Percentiles rank a stretch among this genome's conserved stretches.
Evolutionary conservation across 2,329 filamentous ascomycete genomes (phyloP).

Genomic region (Thielaviopsis musarum): DNA sequence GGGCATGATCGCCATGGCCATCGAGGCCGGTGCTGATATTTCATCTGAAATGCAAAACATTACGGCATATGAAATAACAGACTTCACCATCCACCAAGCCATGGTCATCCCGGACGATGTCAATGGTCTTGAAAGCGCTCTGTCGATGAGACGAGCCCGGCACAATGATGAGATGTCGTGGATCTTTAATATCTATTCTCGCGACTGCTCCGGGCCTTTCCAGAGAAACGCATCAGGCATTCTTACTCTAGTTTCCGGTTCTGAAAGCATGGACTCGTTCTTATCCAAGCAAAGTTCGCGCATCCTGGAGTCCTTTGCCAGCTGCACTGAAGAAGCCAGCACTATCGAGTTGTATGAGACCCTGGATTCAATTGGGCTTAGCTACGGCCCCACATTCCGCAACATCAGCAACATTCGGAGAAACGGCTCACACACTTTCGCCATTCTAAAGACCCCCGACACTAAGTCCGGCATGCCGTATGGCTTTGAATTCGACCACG

Average conservation of each 20-base stretch:
- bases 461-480: slow-evolving; percentile 36
- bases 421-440: slow-evolving; percentile 20
- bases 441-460: slow-evolving; percentile 28
- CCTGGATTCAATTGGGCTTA: slow-evolving; percentile 33
- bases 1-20: slow-evolving; percentile 31
- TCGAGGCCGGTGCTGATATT: slow-evolving; percentile 30
- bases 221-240: slow-evolving; percentile 23
- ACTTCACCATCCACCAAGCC: slow-evolving; percentile 31
- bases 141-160: slow-evolving; percentile 24
- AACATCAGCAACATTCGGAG: slow-evolving; percentile 24
- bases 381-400: slow-evolving; percentile 33
- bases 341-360: slow-evolving; percentile 26
- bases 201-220: slow-evolving; percentile 19
- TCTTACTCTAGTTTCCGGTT: slow-evolving; percentile 3
- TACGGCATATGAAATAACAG: slow-evolving; percentile 24
- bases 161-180: slow-evolving; percentile 14
- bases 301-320: neutral
- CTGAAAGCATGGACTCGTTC: neutral
- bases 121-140: slow-evolving; percentile 31
- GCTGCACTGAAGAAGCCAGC: slow-evolving; percentile 2
- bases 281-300: neutral
- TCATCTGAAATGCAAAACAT: slow-evolving; percentile 13
- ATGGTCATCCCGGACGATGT: slow-evolving; percentile 31
- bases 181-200: slow-evolving; percentile 31
- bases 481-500: slow-evolving; percentile 33